Evolutionary conservation across 805 yeast species (phyloP).

Genomic region (Saccharomycopsis sp.): DNA sequence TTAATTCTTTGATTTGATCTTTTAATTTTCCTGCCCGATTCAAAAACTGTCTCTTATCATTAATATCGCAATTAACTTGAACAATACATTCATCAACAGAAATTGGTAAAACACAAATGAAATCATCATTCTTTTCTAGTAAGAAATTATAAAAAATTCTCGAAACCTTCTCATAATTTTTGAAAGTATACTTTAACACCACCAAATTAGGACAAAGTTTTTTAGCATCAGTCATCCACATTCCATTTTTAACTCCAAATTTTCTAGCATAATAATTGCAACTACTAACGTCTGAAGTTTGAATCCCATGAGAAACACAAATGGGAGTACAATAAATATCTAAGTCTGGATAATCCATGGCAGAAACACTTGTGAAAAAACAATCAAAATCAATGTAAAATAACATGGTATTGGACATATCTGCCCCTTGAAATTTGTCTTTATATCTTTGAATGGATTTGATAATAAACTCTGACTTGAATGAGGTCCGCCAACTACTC

Average conservation of each 20-base stretch:
- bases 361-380: constrained; percentile 82
- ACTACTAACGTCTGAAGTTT: constrained; percentile 75
- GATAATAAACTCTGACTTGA: constrained; percentile 49
- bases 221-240: constrained; percentile 73
- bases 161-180: constrained; percentile 57
- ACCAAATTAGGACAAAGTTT: constrained; percentile 55
- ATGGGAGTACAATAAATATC: constrained; percentile 42
- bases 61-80: constrained; percentile 44
- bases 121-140: constrained; percentile 20
- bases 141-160: constrained; percentile 53
- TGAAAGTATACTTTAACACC: constrained; percentile 63
- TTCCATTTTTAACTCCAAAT: constrained; percentile 76
- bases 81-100: constrained; percentile 89
- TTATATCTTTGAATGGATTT: constrained; percentile 28
- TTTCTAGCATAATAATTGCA: constrained; percentile 82
- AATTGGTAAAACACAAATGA: constrained; percentile 60
- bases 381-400: constrained; percentile 90
- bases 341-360: constrained; percentile 43
- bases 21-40: constrained; percentile 28
- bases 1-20: constrained; percentile 29
- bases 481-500: constrained; percentile 74
- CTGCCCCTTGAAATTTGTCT: constrained; percentile 1
- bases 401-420: constrained; percentile 26
- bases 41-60: constrained; percentile 9
- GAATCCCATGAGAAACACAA: constrained; percentile 44